Percentiles rank a stretch among this genome's conserved stretches.
These are phyloP conservation scores for Canavalia ensiformis DNA, from an alignment of 306 rosid species.

Conservation along the genomic window DNA sequence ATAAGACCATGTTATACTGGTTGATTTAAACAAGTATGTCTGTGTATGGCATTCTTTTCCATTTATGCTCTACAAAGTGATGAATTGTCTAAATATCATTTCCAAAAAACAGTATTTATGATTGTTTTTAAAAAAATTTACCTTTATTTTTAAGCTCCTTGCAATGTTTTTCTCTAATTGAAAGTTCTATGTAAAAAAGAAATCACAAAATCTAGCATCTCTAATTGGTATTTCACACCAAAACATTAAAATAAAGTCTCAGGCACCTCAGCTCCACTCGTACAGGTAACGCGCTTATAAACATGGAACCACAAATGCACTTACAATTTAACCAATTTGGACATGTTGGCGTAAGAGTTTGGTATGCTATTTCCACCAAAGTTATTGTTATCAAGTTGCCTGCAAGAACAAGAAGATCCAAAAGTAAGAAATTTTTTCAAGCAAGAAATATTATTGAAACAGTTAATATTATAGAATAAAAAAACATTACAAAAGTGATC, in stretches of 20 bases:
- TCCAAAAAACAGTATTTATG: background rate
- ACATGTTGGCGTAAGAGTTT: conserved; percentile 65
- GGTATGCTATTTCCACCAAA: conserved; percentile 79
- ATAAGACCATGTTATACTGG: background rate
- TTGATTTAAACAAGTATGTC: background rate
- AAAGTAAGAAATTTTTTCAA: conserved; percentile 6
- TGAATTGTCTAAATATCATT: background rate
- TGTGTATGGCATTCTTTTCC: background rate
- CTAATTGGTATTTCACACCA: background rate
- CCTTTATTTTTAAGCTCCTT: background rate
- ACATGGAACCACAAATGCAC: conserved; percentile 47
- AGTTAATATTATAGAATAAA: background rate
- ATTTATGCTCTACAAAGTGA: background rate
- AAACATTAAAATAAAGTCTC: conserved; percentile 30
- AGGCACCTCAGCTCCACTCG: conserved; percentile 2
- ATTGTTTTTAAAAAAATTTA: background rate
- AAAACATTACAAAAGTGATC: background rate
- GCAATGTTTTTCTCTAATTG: conserved; percentile 14
- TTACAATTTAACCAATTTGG: conserved; percentile 77
- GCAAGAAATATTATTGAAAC: background rate
- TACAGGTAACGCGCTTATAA: conserved; percentile 28
- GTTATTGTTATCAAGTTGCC: conserved; percentile 93
- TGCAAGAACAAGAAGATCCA: conserved; percentile 57
- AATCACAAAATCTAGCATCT: background rate
- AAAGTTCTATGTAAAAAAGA: background rate